Evolutionary conservation across 2,329 filamentous ascomycete species (phyloP), one percentile per base, ranked within the genome.

Genomic region (Colletotrichum eleusines): DNA sequence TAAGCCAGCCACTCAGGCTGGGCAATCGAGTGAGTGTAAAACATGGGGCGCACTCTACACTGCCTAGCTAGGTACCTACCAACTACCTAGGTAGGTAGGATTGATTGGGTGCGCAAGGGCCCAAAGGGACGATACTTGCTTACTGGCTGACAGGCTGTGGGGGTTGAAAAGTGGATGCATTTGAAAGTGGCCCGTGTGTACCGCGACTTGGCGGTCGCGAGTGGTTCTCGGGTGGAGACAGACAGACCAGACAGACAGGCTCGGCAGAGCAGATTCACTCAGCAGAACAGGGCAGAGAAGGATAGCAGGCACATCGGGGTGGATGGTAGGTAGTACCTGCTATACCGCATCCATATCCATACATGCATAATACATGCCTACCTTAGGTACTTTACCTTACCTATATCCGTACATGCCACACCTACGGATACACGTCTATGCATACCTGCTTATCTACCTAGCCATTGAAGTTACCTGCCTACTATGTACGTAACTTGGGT

Each of bases 181-280:
- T n/a, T 31, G 26, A 5, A 16, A 31, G 16, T 51, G 26, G 48
- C 16, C 48, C 16, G 48, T 51, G 48, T 51, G 48, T 20, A 51
- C 7, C 48, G 26, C 9, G 48, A 51, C 26, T 18, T 23, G 46
- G 48, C 26, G 26, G 48, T 16, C 48, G 48, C 44, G 12, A 28
- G 48, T 51, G 48, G 26, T 51, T 51, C 48, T 51, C 26, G 48
- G 48, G 48, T 51, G 48, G 48, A 20, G 23, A 50, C 44, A 46
- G 26, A 18, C 48, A 28, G 6, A 26, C 23, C n/a, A 20, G 23
- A 50, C 44, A 46, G 26, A 18, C 48, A 28, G 6, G 48, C 23
- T 28, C 8, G 20, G 44, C 44, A 23, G n/a, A 23, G 44, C 44
- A 48, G 44, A n/a, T n/a, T n/a, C n/a, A n/a, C n/a, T n/a, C n/a